These are phyloP conservation scores for Setomelanomma holmii DNA, from an alignment of 2,329 filamentous ascomycete species.

Conservation along the genomic window DNA sequence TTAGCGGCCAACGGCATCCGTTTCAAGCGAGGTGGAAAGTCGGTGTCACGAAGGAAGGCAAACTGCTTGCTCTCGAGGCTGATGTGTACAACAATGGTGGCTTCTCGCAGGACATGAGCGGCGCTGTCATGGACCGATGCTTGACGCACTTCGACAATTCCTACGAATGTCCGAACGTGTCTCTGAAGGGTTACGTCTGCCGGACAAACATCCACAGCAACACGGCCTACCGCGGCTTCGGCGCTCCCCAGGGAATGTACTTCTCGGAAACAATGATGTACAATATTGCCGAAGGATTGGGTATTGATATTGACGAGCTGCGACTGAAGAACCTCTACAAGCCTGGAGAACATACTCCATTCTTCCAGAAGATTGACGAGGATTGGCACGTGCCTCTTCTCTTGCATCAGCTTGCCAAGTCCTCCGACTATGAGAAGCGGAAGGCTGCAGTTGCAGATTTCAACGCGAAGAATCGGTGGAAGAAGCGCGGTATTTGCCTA, in stretches of 20 bases:
- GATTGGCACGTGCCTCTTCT: constrained; percentile 96
- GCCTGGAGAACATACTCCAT: constrained; percentile 78
- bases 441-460: constrained; percentile 75
- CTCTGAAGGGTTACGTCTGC: constrained; percentile 84
- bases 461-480: constrained; percentile 86
- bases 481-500: constrained; percentile 83
- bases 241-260: constrained; percentile 93
- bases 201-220: constrained; percentile 97
- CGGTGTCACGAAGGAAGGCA: constrained; percentile 88
- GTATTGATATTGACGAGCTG: constrained; percentile 80
- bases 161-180: constrained; percentile 84
- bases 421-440: constrained; percentile 73
- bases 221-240: constrained; percentile 94
- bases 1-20: constrained; percentile 88
- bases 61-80: constrained; percentile 85
- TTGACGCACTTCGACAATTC: constrained; percentile 87
- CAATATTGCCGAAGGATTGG: constrained; percentile 85
- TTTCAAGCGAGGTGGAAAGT: constrained; percentile 91
- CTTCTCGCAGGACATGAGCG: constrained; percentile 71
- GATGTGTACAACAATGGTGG: constrained; percentile 93
- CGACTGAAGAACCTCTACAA: constrained; percentile 88
- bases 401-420: constrained; percentile 81
- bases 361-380: constrained; percentile 78
- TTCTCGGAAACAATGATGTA: constrained; percentile 87
- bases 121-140: constrained; percentile 82